These are phyloP conservation scores for Candida chilensis DNA, from an alignment of 805 yeast species.

Conservation along the genomic window DNA sequence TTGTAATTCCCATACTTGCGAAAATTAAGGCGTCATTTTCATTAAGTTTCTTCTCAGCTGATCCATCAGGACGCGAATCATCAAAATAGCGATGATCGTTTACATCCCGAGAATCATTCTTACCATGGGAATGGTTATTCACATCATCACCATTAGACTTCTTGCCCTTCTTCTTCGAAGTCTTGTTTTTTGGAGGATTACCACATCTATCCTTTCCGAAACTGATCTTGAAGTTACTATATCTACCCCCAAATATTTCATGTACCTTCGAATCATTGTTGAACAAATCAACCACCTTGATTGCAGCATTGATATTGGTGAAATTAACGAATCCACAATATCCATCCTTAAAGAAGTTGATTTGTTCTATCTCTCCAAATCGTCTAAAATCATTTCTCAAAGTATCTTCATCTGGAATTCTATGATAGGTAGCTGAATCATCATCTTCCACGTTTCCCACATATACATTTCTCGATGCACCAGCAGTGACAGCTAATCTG, in stretches of 20 bases:
- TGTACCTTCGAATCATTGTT: constrained; percentile 26
- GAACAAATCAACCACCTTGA: constrained; percentile 52
- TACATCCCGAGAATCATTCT: too few relatives aligned
- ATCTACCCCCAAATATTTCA: constrained; percentile 31
- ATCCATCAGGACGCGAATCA: too few relatives aligned
- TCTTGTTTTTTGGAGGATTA: constrained; percentile 49
- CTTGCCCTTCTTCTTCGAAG: constrained; percentile 30
- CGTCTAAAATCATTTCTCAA: constrained; percentile 50
- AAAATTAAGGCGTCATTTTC: constrained; percentile 1
- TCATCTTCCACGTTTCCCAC: constrained; percentile 40
- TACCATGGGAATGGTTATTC: too few relatives aligned
- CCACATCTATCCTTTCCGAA: constrained; percentile 81
- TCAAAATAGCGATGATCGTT: too few relatives aligned
- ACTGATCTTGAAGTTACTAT: constrained; percentile 45
- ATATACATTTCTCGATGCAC: constrained; percentile 73
- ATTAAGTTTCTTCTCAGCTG: constrained; percentile 3
- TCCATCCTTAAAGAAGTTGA: constrained; percentile 59
- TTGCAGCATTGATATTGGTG: constrained; percentile 52
- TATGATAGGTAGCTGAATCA: constrained; percentile 8
- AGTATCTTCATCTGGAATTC: constrained; percentile 35
- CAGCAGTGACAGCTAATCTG: constrained; percentile 55
- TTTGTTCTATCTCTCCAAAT: constrained; percentile 72
- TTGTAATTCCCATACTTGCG: constrained; percentile 1
- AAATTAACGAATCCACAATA: constrained; percentile 74
- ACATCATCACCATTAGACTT: too few relatives aligned